These are phyloP conservation scores for Epichloe uncinata DNA, from an alignment of 2,329 filamentous ascomycete species.

Conservation along the genomic window DNA sequence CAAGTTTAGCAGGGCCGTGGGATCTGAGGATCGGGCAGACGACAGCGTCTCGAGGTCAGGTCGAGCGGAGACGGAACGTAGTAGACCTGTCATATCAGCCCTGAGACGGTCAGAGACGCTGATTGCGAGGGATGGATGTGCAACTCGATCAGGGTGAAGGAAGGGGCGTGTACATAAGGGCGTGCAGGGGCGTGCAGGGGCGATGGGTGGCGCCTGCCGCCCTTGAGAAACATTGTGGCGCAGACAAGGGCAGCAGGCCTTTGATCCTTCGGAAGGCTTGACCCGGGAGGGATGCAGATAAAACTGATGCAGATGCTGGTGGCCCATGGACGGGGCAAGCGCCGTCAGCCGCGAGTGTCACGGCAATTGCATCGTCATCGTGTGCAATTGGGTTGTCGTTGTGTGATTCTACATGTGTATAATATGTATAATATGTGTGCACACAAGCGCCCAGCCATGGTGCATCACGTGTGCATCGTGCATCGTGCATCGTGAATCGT, in stretches of 20 bases:
- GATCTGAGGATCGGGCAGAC: slow-evolving; percentile 15
- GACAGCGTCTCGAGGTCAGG: slow-evolving; percentile 10
- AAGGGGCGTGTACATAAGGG: no score
- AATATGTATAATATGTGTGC: no score
- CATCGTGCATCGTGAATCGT: neutral
- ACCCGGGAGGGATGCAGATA: neutral
- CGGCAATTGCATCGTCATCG: neutral
- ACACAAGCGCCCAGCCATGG: no score
- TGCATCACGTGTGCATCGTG: neutral
- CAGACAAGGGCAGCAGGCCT: neutral
- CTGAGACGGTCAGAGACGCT: slow-evolving; percentile 15
- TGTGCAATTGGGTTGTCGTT: neutral
- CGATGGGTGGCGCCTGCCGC: slow-evolving; percentile 5
- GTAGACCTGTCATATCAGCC: slow-evolving; percentile 24
- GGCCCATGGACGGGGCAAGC: neutral
- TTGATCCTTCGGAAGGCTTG: slow-evolving; percentile 1
- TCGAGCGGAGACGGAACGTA: slow-evolving; percentile 10
- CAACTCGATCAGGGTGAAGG: neutral
- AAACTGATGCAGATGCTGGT: neutral
- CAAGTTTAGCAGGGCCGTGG: neutral
- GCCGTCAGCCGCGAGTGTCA: neutral
- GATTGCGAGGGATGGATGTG: slow-evolving; percentile 8
- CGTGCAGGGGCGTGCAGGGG: neutral
- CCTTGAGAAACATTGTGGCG: slow-evolving; percentile 4
- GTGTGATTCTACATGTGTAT: no score